phyloP scores from a whole-genome alignment of 1,284 basidiomycete species.

The Flammula alnicola region DNA sequence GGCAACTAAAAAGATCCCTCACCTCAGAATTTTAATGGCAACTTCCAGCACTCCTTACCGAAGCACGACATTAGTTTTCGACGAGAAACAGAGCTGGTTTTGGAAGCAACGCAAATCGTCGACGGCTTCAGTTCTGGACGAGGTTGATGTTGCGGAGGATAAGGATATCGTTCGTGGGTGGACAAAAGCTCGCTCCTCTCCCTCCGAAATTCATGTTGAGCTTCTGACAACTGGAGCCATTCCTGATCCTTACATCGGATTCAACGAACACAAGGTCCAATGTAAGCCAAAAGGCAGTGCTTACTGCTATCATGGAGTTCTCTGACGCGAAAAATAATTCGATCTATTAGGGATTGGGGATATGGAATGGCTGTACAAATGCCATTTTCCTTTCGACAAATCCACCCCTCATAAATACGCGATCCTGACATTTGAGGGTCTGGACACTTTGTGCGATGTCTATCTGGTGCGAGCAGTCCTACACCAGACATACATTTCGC shows the following conservation, averaged over 20 bases:
- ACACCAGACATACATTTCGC: background rate
- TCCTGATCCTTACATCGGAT: slow-evolving; percentile 75
- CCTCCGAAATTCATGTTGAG: slow-evolving; percentile 71
- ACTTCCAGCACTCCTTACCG: slow-evolving; percentile 6
- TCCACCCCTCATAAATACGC: slow-evolving; percentile 59
- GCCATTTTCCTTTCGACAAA: slow-evolving; percentile 53
- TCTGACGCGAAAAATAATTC: background rate
- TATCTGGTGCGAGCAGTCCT: slow-evolving; percentile 55
- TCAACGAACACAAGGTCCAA: slow-evolving; percentile 86
- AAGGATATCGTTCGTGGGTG: slow-evolving; percentile 5
- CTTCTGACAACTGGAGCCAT: slow-evolving; percentile 69
- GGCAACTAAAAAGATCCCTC: too few species aligned
- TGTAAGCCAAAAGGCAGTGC: too few species aligned
- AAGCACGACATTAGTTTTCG: background rate
- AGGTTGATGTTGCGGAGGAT: background rate
- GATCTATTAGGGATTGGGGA: slow-evolving; percentile 76
- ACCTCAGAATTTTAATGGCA: too few species aligned
- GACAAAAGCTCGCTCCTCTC: slow-evolving; percentile 26
- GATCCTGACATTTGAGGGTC: slow-evolving; percentile 67
- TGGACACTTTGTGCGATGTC: slow-evolving; percentile 85
- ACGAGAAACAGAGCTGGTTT: slow-evolving; percentile 1
- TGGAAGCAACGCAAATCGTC: slow-evolving; percentile 8
- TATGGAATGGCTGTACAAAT: slow-evolving; percentile 80
- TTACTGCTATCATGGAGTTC: slow-evolving; percentile 1
- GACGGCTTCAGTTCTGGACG: background rate